Conservation (phyloP, 139 green algal species). For the Tetradesmus lagerheimii region DNA sequence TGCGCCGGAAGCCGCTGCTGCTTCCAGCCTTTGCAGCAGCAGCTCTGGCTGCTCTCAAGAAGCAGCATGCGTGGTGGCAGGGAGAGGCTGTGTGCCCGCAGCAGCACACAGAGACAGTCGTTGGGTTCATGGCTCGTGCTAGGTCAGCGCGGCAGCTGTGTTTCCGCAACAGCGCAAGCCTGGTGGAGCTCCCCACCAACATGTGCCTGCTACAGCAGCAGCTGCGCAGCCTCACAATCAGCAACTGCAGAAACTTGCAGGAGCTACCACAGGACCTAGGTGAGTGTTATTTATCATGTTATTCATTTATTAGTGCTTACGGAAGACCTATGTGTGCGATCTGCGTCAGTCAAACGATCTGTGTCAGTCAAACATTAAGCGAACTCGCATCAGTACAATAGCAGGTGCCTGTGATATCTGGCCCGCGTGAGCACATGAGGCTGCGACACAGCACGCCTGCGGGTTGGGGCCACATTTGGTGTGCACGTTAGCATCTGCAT, state of each 20-base stretch:
- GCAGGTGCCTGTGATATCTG: too few species aligned
- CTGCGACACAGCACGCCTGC: too few species aligned
- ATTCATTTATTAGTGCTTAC: too few species aligned
- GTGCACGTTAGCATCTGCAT: too few species aligned
- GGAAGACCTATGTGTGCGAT: too few species aligned
- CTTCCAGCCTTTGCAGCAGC: not conserved
- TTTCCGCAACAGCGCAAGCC: not conserved
- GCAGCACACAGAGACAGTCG: not conserved
- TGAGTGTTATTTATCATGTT: not conserved
- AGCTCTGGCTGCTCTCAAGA: not conserved
- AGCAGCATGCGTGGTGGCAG: not conserved
- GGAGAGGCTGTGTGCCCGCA: not conserved
- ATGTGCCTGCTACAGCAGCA: not conserved
- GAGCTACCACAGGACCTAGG: not conserved
- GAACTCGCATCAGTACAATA: too few species aligned
- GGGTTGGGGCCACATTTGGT: too few species aligned
- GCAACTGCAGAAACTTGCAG: not conserved
- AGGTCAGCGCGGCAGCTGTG: not conserved
- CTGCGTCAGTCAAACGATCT: too few species aligned
- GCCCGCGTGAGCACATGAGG: too few species aligned
- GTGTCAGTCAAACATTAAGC: too few species aligned
- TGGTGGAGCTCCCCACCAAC: not conserved
- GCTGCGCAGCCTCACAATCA: constrained; percentile 6
- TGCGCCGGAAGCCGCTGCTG: not conserved
- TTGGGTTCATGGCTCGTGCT: not conserved